These are phyloP conservation scores for Malus sylvestris DNA, from an alignment of 306 rosid genomes.

Conservation along the genomic window DNA sequence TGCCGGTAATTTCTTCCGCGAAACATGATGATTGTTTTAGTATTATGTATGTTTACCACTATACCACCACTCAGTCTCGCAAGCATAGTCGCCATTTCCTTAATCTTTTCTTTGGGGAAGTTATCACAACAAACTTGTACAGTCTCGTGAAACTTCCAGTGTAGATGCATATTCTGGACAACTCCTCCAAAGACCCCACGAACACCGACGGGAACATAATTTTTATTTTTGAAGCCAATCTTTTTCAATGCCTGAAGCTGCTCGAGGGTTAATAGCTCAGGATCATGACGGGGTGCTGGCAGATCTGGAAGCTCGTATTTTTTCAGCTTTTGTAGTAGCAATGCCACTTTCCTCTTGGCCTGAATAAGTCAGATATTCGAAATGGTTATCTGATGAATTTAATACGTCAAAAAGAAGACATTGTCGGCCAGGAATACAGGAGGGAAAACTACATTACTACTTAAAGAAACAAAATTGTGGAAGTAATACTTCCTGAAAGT, in stretches of 20 bases:
- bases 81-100: slow-evolving; percentile 95
- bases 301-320: slow-evolving; percentile 92
- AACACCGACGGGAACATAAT: slow-evolving; percentile 95
- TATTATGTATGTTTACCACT: slow-evolving; percentile 72
- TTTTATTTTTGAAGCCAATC: slow-evolving; percentile 87
- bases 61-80: slow-evolving; percentile 97
- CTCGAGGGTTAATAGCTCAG: slow-evolving; percentile 78
- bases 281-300: slow-evolving; percentile 85
- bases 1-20: slow-evolving; percentile 97
- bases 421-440: neutral
- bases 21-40: slow-evolving; percentile 94
- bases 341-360: slow-evolving; percentile 97
- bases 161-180: slow-evolving; percentile 97
- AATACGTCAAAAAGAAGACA: neutral
- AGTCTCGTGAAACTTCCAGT: slow-evolving; percentile 98
- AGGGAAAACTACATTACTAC: neutral
- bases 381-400: slow-evolving; percentile 15
- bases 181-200: slow-evolving; percentile 99
- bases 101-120: slow-evolving; percentile 91
- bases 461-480: neutral
- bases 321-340: slow-evolving; percentile 85
- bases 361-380: slow-evolving; percentile 26
- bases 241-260: slow-evolving; percentile 87
- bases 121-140: slow-evolving; percentile 98
- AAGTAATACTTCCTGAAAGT: neutral